Evolutionary conservation across 305 asterid genomes (phyloP).

Genomic region (Solanum hybrid): DNA sequence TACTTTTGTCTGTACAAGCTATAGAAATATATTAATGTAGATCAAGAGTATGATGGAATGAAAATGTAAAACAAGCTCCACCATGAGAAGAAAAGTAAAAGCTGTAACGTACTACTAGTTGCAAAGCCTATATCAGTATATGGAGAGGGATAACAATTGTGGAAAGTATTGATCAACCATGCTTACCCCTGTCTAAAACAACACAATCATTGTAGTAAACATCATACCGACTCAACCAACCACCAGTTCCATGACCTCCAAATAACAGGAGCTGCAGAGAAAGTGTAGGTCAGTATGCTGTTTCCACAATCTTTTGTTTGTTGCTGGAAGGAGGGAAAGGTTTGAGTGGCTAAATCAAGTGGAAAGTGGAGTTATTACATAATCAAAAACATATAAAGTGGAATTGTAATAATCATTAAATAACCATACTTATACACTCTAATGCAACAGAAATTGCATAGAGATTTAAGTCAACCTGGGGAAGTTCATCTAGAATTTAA

Average conservation of each 20-base stretch:
- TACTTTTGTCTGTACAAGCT: neutral
- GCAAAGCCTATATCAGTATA: neutral
- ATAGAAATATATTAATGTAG: neutral
- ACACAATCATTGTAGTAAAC: slow-evolving; percentile 81
- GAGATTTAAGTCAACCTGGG: neutral
- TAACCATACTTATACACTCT: neutral
- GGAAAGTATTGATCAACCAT: neutral
- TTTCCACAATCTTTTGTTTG: neutral
- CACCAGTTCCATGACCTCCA: slow-evolving; percentile 99
- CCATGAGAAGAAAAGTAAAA: neutral
- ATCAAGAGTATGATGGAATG: neutral
- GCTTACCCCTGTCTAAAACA: slow-evolving; percentile 87
- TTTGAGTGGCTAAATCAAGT: neutral
- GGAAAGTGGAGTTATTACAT: neutral
- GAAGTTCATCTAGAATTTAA: neutral
- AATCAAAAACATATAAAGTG: neutral
- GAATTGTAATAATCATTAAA: neutral
- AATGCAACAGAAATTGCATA: neutral
- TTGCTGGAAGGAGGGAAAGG: neutral
- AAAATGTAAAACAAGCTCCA: neutral
- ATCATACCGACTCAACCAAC: slow-evolving; percentile 98
- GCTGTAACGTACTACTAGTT: neutral
- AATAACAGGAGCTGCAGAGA: slow-evolving; percentile 77
- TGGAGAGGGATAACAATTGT: neutral
- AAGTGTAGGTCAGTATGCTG: neutral